phyloP scores from a whole-genome alignment of 164 flowering plant genomes.

The Cinnamomum micranthum region DNA sequence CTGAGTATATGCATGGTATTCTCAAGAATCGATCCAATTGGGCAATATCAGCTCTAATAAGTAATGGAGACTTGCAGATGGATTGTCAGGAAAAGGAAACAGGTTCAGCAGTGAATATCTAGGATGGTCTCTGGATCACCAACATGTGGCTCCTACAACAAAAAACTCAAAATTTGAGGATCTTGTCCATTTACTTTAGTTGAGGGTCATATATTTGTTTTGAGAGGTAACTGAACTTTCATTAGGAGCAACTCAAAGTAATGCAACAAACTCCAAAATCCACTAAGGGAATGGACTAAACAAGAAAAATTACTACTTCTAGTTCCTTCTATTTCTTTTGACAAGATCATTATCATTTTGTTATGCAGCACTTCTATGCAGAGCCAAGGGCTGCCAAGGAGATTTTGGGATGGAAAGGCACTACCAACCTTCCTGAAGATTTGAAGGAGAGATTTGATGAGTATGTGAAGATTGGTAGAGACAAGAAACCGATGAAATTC shows the following conservation, averaged over 20 bases:
- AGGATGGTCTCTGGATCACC: not conserved
- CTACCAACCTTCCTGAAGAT: slow-evolving; percentile 79
- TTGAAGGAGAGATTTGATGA: slow-evolving; percentile 86
- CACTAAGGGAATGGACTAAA: too few species aligned
- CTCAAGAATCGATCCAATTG: not conserved
- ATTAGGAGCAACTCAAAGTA: too few species aligned
- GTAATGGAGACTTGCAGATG: not conserved
- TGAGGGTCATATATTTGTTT: too few species aligned
- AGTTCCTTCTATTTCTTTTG: too few species aligned
- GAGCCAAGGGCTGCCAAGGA: slow-evolving; percentile 98
- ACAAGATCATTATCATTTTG: not conserved
- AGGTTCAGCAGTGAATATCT: not conserved
- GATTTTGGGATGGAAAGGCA: slow-evolving; percentile 62
- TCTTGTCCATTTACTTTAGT: too few species aligned
- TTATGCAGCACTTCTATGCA: slow-evolving; percentile 88
- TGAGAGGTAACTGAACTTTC: too few species aligned
- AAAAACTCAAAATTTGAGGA: too few species aligned
- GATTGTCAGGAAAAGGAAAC: not conserved
- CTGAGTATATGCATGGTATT: not conserved
- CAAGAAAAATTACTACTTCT: too few species aligned
- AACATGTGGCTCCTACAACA: not conserved
- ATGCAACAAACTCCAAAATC: too few species aligned
- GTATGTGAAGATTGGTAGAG: slow-evolving; percentile 88
- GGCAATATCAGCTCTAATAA: too few species aligned
- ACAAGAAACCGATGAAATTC: slow-evolving; percentile 74